Percentiles rank a stretch among this genome's conserved stretches.
Evolutionary conservation across 306 rosid species (phyloP).

Genomic region (Glycine tomentella): DNA sequence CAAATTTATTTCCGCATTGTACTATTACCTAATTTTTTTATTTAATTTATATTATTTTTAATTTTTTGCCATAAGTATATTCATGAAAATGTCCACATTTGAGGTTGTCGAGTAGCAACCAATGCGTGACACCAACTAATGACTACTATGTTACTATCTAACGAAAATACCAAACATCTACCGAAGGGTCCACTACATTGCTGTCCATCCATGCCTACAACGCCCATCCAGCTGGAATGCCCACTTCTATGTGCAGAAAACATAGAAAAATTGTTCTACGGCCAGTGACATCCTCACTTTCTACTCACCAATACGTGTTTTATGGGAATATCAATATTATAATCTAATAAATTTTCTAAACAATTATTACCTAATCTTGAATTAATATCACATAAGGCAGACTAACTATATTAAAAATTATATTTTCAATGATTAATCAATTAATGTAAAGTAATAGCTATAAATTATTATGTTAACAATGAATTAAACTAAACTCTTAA

Average conservation of each 20-base stretch:
- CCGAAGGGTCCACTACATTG: conserved; percentile 17
- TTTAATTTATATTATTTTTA: too few species aligned
- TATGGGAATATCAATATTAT: not conserved
- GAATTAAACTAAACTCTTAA: not conserved
- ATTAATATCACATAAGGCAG: not conserved
- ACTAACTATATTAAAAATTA: not conserved
- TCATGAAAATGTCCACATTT: not conserved
- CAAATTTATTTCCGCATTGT: too few species aligned
- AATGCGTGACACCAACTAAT: conserved; percentile 40
- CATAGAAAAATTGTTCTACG: not conserved
- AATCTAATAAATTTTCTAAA: not conserved
- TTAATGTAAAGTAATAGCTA: not conserved
- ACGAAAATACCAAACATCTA: not conserved
- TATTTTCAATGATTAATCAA: not conserved
- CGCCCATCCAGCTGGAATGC: conserved; percentile 39
- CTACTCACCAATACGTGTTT: not conserved
- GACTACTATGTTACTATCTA: conserved; percentile 6
- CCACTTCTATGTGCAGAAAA: not conserved
- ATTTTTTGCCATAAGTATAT: too few species aligned
- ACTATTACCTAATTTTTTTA: too few species aligned
- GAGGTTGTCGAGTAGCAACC: not conserved
- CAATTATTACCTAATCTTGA: not conserved
- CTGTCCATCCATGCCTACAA: conserved; percentile 24
- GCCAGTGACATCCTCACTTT: not conserved
- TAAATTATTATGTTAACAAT: not conserved